Conservation (phyloP, 2,329 filamentous ascomycete species). For the Didymella pomorum region DNA sequence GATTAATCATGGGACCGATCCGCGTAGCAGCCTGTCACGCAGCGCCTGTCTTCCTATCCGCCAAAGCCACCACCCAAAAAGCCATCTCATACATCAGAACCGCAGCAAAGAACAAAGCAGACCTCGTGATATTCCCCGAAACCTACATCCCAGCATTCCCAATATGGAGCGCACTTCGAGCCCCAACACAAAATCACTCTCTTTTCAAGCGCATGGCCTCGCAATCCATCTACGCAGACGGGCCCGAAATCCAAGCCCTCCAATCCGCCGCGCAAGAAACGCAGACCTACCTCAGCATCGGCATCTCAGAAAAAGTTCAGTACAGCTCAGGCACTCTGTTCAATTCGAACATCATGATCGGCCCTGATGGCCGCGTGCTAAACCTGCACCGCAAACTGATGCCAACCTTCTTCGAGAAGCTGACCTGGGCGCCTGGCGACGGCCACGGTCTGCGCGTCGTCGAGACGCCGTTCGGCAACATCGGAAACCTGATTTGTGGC, state of each 20-base stretch:
- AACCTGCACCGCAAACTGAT: conserved; percentile 64
- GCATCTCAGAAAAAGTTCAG: conserved; percentile 59
- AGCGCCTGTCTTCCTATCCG: conserved; percentile 58
- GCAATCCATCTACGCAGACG: conserved; percentile 57
- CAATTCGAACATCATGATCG: conserved; percentile 62
- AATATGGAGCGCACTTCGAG: conserved; percentile 58
- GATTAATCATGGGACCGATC: conserved; percentile 21
- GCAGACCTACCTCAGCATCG: conserved; percentile 57
- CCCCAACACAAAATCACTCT: conserved; percentile 61
- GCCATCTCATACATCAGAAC: conserved; percentile 56
- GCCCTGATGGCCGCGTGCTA: conserved; percentile 54
- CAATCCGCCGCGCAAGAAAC: conserved; percentile 48
- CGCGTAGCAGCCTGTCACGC: conserved; percentile 41
- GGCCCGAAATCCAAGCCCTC: conserved; percentile 53
- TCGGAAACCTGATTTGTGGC: conserved; percentile 63
- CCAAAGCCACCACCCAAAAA: conserved; percentile 57
- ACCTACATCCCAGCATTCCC: conserved; percentile 63
- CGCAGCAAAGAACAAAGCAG: conserved; percentile 55
- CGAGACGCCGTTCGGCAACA: conserved; percentile 56
- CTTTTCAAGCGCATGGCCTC: conserved; percentile 58
- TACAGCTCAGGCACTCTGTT: conserved; percentile 59
- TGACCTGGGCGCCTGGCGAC: conserved; percentile 63
- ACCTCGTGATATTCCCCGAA: conserved; percentile 64
- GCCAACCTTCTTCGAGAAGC: conserved; percentile 66
- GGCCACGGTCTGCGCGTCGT: conserved; percentile 59